Conservation (phyloP, 2,329 filamentous ascomycete genomes). For the Xenoacremonium recifei region DNA sequence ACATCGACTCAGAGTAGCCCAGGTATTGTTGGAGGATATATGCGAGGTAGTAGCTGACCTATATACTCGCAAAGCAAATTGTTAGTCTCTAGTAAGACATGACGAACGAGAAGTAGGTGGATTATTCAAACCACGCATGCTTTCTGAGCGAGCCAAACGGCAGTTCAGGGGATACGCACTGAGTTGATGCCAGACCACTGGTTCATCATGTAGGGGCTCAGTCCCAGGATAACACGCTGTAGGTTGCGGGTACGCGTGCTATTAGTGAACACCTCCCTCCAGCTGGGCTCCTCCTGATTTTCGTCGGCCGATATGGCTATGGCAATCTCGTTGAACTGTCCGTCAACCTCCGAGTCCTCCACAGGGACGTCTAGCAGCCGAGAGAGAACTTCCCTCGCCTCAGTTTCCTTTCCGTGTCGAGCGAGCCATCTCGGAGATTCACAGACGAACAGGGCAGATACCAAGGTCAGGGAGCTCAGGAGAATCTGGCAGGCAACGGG, state of each 20-base stretch:
- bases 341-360: slow-evolving; percentile 5
- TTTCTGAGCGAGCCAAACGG: no score
- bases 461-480: slow-evolving; percentile 1
- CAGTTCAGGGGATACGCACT: not conserved
- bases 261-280: slow-evolving; percentile 6
- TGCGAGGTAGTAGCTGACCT: no score
- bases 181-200: slow-evolving; percentile 1
- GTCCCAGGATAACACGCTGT: slow-evolving; percentile 3
- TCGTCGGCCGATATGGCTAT: slow-evolving; percentile 4
- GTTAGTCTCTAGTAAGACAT: no score
- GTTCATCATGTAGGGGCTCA: slow-evolving; percentile 1
- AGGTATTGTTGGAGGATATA: slow-evolving; percentile 1
- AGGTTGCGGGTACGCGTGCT: slow-evolving; percentile 7
- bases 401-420: not conserved
- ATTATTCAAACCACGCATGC: no score
- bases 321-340: slow-evolving; percentile 3
- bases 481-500: slow-evolving; percentile 1
- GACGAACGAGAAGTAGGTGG: no score
- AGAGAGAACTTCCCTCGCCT: not conserved
- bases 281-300: slow-evolving; percentile 2
- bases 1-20: slow-evolving; percentile 4
- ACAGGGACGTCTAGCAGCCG: not conserved
- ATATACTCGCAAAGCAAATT: no score
- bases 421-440: slow-evolving; percentile 5
- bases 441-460: slow-evolving; percentile 1